These are phyloP conservation scores for Ustilago loliicola DNA, from an alignment of 1,284 basidiomycete genomes.

Conservation along the genomic window DNA sequence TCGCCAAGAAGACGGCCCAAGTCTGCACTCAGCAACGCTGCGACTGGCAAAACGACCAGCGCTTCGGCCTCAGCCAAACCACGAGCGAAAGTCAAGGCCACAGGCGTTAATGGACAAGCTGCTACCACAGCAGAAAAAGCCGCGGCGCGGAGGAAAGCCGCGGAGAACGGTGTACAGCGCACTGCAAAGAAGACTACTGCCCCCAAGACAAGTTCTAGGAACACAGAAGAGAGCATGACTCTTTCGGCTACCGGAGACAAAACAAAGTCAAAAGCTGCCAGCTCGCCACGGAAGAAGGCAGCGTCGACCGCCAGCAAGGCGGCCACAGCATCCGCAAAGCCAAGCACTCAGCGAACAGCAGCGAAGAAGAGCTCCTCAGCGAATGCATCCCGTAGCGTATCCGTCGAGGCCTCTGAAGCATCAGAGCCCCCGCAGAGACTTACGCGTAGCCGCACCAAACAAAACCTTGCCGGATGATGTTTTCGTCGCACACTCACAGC, in stretches of 20 bases:
- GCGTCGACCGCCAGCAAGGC: neutral
- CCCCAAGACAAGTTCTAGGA: neutral
- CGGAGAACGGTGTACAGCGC: neutral
- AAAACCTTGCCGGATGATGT: slow-evolving; percentile 32
- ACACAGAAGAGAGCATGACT: neutral
- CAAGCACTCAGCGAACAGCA: slow-evolving; percentile 8
- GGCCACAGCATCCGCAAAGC: neutral
- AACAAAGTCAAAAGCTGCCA: neutral
- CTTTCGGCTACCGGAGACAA: neutral
- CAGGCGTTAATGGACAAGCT: neutral
- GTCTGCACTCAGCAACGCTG: neutral
- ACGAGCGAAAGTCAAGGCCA: slow-evolving; percentile 7
- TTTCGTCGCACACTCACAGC: neutral
- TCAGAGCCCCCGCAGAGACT: slow-evolving; percentile 29
- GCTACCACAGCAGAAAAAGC: neutral
- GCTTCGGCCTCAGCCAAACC: slow-evolving; percentile 2
- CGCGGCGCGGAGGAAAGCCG: slow-evolving; percentile 9
- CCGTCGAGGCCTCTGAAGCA: slow-evolving; percentile 9
- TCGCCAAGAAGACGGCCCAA: slow-evolving; percentile 32
- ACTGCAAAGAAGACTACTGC: neutral
- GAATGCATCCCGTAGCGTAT: slow-evolving; percentile 16
- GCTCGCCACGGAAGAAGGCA: slow-evolving; percentile 19
- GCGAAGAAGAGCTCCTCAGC: slow-evolving; percentile 12
- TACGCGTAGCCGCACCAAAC: slow-evolving; percentile 42
- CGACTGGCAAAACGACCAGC: slow-evolving; percentile 10